Evolutionary conservation across 352 stramenopile genomes (phyloP).

Genomic region (Phytophthora melonis): DNA sequence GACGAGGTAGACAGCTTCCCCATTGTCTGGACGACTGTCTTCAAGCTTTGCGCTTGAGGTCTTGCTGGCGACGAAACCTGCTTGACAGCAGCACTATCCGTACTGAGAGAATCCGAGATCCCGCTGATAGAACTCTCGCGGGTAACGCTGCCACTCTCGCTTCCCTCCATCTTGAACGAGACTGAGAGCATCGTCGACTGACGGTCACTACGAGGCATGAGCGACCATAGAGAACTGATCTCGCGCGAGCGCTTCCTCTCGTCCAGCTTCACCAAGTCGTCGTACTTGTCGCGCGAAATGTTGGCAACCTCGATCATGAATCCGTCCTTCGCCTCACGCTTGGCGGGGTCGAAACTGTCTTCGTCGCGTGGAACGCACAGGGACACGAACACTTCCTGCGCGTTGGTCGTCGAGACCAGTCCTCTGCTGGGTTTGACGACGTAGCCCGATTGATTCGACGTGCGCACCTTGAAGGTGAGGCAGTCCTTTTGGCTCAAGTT

Average conservation of each 20-base stretch:
- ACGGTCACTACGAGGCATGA: conserved; percentile 33
- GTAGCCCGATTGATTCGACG: conserved; percentile 80
- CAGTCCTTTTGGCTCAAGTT: conserved; percentile 63
- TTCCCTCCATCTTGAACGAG: conserved; percentile 37
- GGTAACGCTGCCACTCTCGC: conserved; percentile 24
- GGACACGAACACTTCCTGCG: conserved; percentile 68
- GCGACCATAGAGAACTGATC: conserved; percentile 58
- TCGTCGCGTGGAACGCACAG: conserved; percentile 51
- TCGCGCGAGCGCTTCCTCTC: conserved; percentile 48
- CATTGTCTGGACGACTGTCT: conserved; percentile 28
- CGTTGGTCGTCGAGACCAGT: conserved; percentile 65
- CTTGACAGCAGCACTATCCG: conserved; percentile 11
- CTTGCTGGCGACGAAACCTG: neutral
- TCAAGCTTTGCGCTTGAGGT: conserved; percentile 22
- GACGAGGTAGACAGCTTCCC: conserved; percentile 25
- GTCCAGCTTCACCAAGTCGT: conserved; percentile 47
- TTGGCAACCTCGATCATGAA: conserved; percentile 80
- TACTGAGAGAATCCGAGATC: conserved; percentile 24
- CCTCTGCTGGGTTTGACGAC: conserved; percentile 78
- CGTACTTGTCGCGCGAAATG: conserved; percentile 50
- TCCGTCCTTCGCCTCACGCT: conserved; percentile 68
- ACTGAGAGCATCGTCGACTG: conserved; percentile 55
- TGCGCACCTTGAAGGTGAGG: conserved; percentile 83
- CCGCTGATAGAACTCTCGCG: conserved; percentile 18
- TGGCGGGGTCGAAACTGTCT: conserved; percentile 44